Conservation (phyloP, 1,284 basidiomycete genomes). For the Rhodofomes roseus region DNA sequence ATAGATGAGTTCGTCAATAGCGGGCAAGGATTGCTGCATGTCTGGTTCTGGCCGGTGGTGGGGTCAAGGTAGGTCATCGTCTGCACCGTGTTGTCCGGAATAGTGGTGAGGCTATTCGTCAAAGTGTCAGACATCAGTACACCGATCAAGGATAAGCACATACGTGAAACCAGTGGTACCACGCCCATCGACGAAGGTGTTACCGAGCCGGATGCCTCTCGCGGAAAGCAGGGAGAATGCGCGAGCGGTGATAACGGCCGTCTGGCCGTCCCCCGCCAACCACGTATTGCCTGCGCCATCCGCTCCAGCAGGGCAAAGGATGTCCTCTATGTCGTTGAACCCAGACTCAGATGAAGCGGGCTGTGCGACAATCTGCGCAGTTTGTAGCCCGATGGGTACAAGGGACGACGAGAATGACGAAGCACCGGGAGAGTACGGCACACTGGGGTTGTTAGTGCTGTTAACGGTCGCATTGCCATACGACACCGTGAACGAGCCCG, state of each 20-base stretch:
- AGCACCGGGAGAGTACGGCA: conserved; percentile 73
- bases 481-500: conserved; percentile 80
- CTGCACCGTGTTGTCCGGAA: conserved; percentile 85
- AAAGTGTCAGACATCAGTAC: conserved; percentile 1
- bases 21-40: conserved; percentile 72
- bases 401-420: conserved; percentile 89
- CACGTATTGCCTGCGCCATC: conserved; percentile 85
- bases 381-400: conserved; percentile 77
- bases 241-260: conserved; percentile 72
- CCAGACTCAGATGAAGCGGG: conserved; percentile 64
- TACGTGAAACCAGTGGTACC: conserved; percentile 87
- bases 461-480: conserved; percentile 61
- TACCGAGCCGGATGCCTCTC: conserved; percentile 84
- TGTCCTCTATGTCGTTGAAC: conserved; percentile 69
- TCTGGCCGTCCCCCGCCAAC: conserved; percentile 74
- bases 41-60: conserved; percentile 63
- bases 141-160: conserved; percentile 20
- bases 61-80: conserved; percentile 79
- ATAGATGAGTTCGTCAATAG: conserved; percentile 71
- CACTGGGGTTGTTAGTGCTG: conserved; percentile 69
- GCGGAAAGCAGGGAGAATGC: conserved; percentile 71
- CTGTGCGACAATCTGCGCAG: conserved; percentile 64
- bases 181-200: conserved; percentile 79
- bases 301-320: conserved; percentile 79
- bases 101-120: conserved; percentile 65